Evolutionary conservation across 2,329 filamentous ascomycete species (phyloP).

Genomic region (Aspergillus ruber): DNA sequence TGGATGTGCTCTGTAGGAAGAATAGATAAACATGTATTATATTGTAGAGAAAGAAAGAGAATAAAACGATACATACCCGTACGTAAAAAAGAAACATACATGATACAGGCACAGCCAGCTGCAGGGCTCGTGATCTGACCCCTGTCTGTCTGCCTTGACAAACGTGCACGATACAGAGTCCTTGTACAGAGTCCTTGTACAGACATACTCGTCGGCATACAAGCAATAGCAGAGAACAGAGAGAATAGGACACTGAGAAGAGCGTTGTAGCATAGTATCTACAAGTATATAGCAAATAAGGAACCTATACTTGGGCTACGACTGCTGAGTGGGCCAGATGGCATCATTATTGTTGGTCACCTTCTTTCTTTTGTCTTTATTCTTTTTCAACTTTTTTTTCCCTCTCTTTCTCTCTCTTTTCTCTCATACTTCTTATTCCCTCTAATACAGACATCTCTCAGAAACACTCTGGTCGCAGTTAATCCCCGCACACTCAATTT

Average conservation of each 20-base stretch:
- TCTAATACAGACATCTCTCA: too few species aligned
- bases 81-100: neutral
- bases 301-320: neutral
- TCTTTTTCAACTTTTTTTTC: neutral
- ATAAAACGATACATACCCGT: neutral
- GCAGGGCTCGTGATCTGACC: too few species aligned
- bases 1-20: neutral
- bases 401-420: neutral
- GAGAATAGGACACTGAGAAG: neutral
- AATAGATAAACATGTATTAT: neutral
- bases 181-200: too few species aligned
- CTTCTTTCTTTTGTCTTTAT: neutral
- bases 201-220: too few species aligned
- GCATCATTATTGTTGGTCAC: neutral
- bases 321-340: neutral
- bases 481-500: slow-evolving; percentile 2
- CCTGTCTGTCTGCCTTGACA: too few species aligned
- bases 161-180: neutral
- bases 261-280: neutral
- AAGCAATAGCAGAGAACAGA: too few species aligned
- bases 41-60: neutral
- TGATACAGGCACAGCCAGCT: neutral
- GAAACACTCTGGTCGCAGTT: neutral
- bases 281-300: neutral
- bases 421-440: neutral